Percentiles rank a stretch among this genome's conserved stretches.
Evolutionary conservation across 2,329 filamentous ascomycete genomes (phyloP).

Genomic region (Periconia sp.): DNA sequence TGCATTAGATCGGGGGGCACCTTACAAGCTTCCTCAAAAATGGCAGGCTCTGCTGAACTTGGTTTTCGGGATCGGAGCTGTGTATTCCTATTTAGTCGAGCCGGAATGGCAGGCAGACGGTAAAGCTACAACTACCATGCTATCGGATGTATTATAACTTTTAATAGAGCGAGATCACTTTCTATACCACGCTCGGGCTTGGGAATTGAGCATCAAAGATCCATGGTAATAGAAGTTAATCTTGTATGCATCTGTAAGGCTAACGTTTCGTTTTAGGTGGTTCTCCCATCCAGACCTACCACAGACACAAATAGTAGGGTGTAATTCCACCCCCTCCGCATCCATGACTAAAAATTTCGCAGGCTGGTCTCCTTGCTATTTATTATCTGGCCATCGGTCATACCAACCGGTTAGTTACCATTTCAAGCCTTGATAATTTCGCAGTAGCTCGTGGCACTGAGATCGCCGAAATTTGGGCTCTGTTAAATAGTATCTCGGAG

Average conservation of each 20-base stretch:
- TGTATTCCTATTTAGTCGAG: constrained; percentile 33
- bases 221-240: constrained; percentile 9
- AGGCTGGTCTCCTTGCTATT: constrained; percentile 34
- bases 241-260: neutral
- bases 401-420: constrained; percentile 37
- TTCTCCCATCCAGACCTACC: constrained; percentile 35
- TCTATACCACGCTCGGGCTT: constrained; percentile 42
- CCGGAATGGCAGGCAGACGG: constrained; percentile 24
- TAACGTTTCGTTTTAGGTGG: neutral
- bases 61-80: constrained; percentile 45
- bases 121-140: neutral
- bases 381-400: constrained; percentile 45
- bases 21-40: constrained; percentile 16
- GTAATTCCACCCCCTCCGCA: neutral
- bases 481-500: neutral
- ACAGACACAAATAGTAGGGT: constrained; percentile 34
- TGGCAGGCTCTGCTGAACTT: constrained; percentile 45
- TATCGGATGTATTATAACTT: neutral
- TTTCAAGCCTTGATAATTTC: no score
- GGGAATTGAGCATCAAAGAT: constrained; percentile 29
- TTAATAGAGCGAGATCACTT: constrained; percentile 31
- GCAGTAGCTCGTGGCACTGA: no score
- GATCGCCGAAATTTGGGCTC: neutral
- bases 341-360: neutral
- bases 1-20: constrained; percentile 15